A percentile compares a stretch with the other conserved stretches of the same genome.
These are phyloP conservation scores for Termitomyces heimii DNA, from an alignment of 768 basidiomycete species.

Conservation along the genomic window DNA sequence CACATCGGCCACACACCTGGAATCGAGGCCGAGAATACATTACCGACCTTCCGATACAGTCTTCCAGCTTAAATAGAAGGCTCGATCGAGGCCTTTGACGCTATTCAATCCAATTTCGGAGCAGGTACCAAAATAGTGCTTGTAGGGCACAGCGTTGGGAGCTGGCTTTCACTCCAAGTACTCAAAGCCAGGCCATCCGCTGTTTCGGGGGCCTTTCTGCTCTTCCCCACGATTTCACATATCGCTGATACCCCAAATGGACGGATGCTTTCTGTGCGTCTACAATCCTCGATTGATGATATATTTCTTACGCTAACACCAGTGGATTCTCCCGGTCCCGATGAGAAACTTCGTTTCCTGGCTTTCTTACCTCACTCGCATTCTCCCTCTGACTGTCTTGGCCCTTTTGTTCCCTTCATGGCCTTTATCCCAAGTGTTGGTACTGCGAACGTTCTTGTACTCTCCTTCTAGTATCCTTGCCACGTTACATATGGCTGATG, in stretches of 20 bases:
- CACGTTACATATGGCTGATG: constrained; percentile 53
- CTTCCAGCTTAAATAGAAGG: constrained; percentile 49
- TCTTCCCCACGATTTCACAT: constrained; percentile 67
- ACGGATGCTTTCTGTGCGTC: constrained; percentile 46
- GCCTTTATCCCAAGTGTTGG: constrained; percentile 39
- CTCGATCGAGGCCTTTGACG: constrained; percentile 49
- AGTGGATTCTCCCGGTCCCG: constrained; percentile 48
- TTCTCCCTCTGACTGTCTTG: constrained; percentile 34
- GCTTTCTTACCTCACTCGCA: constrained; percentile 37
- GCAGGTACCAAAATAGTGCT: constrained; percentile 36
- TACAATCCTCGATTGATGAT: neutral
- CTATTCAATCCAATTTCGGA: constrained; percentile 26
- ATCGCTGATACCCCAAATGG: constrained; percentile 67
- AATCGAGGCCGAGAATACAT: constrained; percentile 16
- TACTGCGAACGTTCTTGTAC: constrained; percentile 42
- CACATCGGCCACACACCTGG: constrained; percentile 60
- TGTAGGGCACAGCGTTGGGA: constrained; percentile 66
- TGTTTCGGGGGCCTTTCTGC: constrained; percentile 43
- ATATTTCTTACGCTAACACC: neutral
- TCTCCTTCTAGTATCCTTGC: constrained; percentile 49
- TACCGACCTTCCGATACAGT: constrained; percentile 20
- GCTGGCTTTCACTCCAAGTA: constrained; percentile 62
- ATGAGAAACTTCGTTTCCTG: constrained; percentile 33
- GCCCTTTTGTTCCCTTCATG: constrained; percentile 40
- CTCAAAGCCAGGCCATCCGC: constrained; percentile 37